A percentile compares a stretch with the other conserved stretches of the same genome.
These are phyloP conservation scores for Protomyces arabidopsidicola DNA, from an alignment of 1,139 yeast genomes.

Conservation along the genomic window DNA sequence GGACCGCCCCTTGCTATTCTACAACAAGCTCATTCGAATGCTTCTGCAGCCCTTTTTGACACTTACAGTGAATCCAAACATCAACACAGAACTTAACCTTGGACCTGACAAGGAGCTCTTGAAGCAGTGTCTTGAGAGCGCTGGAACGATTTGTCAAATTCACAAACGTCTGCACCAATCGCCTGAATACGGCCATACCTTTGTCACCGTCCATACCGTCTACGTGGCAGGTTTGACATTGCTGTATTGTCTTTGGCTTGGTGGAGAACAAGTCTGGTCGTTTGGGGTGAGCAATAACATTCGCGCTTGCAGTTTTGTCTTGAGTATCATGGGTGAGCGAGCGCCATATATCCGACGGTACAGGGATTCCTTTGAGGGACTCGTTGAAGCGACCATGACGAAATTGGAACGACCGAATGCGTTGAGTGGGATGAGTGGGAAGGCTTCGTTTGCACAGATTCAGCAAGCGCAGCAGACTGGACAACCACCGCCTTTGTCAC, in stretches of 20 bases:
- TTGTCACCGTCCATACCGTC: background rate
- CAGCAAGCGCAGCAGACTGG: background rate
- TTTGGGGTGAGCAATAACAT: background rate
- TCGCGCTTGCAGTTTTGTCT: background rate
- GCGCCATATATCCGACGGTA: background rate
- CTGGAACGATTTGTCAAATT: background rate
- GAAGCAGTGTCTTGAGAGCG: background rate
- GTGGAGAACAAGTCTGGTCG: background rate
- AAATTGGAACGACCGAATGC: background rate
- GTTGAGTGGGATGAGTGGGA: background rate
- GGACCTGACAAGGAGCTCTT: background rate
- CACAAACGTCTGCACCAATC: background rate
- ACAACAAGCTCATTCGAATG: background rate
- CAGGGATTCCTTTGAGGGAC: background rate
- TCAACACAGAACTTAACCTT: background rate
- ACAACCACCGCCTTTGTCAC: background rate
- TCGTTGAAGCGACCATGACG: constrained; percentile 1
- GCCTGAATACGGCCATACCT: background rate
- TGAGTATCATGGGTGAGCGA: constrained; percentile 1
- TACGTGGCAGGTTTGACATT: background rate
- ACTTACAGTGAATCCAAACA: background rate
- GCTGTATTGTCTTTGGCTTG: background rate
- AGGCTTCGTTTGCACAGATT: background rate
- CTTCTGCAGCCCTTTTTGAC: background rate
- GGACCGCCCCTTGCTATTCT: background rate